Conservation (phyloP, 1,284 basidiomycete genomes). For the Microbotryum silenes-acaulis region DNA sequence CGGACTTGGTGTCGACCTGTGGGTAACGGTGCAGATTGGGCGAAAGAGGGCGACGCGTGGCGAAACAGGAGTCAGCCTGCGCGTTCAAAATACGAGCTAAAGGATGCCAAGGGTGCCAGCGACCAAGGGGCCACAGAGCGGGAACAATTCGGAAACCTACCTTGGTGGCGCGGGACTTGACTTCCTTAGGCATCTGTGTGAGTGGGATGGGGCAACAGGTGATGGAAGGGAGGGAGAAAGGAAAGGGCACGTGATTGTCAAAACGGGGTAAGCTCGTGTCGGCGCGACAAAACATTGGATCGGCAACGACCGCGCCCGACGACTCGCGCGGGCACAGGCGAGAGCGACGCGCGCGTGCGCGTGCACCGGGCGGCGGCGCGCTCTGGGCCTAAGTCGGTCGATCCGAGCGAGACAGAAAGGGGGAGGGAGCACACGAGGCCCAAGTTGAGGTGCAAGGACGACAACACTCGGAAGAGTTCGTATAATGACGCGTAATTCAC, state of each 20-base stretch:
- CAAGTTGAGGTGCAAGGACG: not conserved
- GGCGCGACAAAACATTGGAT: no score
- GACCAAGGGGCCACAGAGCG: no score
- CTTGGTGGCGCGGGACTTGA: constrained; percentile 57
- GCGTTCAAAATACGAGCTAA: constrained; percentile 43
- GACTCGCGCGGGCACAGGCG: no score
- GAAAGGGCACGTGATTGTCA: not conserved
- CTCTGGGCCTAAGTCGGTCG: not conserved
- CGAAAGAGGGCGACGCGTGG: constrained; percentile 3
- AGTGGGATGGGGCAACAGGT: not conserved
- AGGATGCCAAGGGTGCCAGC: no score
- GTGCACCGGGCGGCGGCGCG: not conserved
- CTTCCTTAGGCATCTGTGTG: constrained; percentile 64
- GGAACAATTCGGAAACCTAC: no score
- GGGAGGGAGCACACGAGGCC: not conserved
- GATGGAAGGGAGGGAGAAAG: not conserved
- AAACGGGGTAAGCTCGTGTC: not conserved
- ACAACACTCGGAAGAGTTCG: not conserved
- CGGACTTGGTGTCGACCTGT: constrained; percentile 34
- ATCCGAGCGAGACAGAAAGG: not conserved
- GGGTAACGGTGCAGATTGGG: not conserved
- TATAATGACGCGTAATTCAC: not conserved
- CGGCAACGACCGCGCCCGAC: no score
- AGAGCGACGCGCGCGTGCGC: not conserved
- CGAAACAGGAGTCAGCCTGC: constrained; percentile 5